Evolutionary conservation across 306 rosid genomes (phyloP).

Genomic region (Astragalus glycyphyllos): DNA sequence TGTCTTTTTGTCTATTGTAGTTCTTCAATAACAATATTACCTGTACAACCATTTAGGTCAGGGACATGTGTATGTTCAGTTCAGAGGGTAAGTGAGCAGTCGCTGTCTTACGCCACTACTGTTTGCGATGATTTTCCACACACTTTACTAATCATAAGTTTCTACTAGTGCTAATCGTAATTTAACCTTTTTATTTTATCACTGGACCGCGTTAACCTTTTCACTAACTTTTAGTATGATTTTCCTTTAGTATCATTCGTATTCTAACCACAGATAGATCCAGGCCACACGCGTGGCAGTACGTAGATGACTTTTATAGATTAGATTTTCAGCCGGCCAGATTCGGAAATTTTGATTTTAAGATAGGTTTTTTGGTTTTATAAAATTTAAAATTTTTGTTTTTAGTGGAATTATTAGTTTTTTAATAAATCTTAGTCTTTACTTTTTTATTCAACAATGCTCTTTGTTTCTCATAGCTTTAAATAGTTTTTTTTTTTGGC

Average conservation of each 20-base stretch:
- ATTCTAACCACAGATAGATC: neutral
- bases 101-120: slow-evolving; percentile 41
- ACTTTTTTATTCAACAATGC: too few species aligned
- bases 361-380: too few species aligned
- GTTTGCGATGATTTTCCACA: slow-evolving; percentile 24
- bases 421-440: too few species aligned
- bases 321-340: too few species aligned
- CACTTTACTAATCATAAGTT: slow-evolving; percentile 28
- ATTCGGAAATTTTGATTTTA: too few species aligned
- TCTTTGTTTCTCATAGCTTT: too few species aligned
- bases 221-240: neutral
- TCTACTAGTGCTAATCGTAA: too few species aligned
- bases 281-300: slow-evolving; percentile 33
- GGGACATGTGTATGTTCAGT: slow-evolving; percentile 43
- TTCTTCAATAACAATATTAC: slow-evolving; percentile 27
- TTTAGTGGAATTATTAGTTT: too few species aligned
- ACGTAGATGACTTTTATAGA: neutral
- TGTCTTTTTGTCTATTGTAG: slow-evolving; percentile 31
- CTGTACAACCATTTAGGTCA: slow-evolving; percentile 8
- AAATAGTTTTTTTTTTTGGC: too few species aligned
- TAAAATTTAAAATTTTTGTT: too few species aligned
- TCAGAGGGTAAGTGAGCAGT: slow-evolving; percentile 41
- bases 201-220: slow-evolving; percentile 39
- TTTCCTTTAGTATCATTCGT: slow-evolving; percentile 41
- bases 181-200: slow-evolving; percentile 35